Evolutionary conservation across 1,284 basidiomycete species (phyloP).

Genomic region (Apiotrichum mycotoxinovorans): DNA sequence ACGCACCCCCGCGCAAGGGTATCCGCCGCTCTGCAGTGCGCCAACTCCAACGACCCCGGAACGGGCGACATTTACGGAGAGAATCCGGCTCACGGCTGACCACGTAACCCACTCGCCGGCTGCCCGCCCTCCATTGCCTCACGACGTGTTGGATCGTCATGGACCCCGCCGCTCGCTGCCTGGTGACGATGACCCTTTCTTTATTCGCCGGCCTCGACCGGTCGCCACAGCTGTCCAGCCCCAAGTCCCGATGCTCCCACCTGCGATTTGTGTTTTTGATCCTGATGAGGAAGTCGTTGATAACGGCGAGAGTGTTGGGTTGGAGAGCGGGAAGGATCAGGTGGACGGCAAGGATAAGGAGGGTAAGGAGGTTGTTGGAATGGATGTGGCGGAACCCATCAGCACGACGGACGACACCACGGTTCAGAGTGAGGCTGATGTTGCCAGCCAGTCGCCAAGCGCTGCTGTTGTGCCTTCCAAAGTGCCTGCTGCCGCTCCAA

Average conservation of each 20-base stretch:
- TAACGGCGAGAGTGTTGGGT: neutral
- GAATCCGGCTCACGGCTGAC: neutral
- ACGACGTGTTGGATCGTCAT: too few species aligned
- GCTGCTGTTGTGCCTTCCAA: too few species aligned
- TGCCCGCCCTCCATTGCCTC: neutral
- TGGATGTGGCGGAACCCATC: too few species aligned
- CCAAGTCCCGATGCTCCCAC: neutral
- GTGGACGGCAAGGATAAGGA: neutral
- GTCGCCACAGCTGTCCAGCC: neutral
- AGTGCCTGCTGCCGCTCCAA: too few species aligned
- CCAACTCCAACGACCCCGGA: neutral
- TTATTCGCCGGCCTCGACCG: neutral
- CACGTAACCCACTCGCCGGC: neutral
- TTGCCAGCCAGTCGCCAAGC: too few species aligned
- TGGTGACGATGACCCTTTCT: slow-evolving; percentile 1
- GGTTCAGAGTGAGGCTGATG: too few species aligned
- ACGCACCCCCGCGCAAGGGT: slow-evolving; percentile 2
- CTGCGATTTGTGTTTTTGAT: neutral
- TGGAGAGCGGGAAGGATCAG: too few species aligned
- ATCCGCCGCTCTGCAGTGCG: neutral
- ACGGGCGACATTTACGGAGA: neutral
- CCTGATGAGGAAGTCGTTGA: neutral
- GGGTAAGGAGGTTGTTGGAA: neutral
- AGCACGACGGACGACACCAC: too few species aligned
- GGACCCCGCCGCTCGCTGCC: neutral